Evolutionary conservation across 2,329 filamentous ascomycete species (phyloP).

Genomic region (Penicillium sp.): DNA sequence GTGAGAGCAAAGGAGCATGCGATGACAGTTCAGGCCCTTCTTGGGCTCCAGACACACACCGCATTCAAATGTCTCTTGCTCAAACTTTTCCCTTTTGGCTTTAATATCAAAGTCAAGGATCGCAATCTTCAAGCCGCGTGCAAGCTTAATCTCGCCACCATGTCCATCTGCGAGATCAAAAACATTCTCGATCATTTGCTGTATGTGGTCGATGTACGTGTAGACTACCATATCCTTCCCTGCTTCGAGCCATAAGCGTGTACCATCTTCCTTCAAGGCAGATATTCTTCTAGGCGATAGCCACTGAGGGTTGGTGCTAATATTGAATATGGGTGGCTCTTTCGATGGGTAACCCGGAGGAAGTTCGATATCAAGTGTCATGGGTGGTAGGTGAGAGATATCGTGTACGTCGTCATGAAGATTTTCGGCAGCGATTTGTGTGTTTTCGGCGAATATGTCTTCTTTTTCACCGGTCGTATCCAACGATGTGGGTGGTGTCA

Average conservation of each 20-base stretch:
- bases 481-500: conserved; percentile 42
- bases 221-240: conserved; percentile 55
- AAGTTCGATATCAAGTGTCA: conserved; percentile 51
- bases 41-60: conserved; percentile 89
- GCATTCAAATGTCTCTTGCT: conserved; percentile 81
- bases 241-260: conserved; percentile 57
- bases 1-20: conserved; percentile 77
- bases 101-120: conserved; percentile 75
- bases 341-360: conserved; percentile 55
- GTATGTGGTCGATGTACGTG: conserved; percentile 58
- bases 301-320: conserved; percentile 52
- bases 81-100: conserved; percentile 70
- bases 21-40: conserved; percentile 77
- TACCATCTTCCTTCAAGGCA: conserved; percentile 46
- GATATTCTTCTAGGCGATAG: conserved; percentile 44
- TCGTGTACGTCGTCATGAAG: conserved; percentile 37
- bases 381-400: conserved; percentile 54
- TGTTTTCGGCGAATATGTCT: neutral
- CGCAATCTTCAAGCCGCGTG: conserved; percentile 57
- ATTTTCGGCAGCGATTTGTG: conserved; percentile 15
- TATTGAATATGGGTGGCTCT: conserved; percentile 46
- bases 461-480: conserved; percentile 27
- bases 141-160: conserved; percentile 44
- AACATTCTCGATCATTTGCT: conserved; percentile 53
- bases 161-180: conserved; percentile 47